Evolutionary conservation across 1,139 yeast species (phyloP).

Genomic region (Taphrina sp.): DNA sequence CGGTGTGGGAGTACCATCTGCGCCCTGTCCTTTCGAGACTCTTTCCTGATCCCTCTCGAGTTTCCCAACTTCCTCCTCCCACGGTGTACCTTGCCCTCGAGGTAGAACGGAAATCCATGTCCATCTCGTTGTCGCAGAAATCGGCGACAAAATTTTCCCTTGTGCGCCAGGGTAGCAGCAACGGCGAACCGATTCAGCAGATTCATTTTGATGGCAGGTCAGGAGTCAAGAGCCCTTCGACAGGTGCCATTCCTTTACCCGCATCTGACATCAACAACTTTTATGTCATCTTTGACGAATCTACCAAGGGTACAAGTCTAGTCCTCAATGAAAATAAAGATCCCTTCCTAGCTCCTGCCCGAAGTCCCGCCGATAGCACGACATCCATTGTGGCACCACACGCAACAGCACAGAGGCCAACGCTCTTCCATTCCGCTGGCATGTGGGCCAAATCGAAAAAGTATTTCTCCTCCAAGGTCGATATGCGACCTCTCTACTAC

Average conservation of each 20-base stretch:
- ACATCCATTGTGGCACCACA: background rate
- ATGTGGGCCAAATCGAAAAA: slow-evolving; percentile 11
- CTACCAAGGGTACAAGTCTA: slow-evolving; percentile 5
- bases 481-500: slow-evolving; percentile 22
- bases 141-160: background rate
- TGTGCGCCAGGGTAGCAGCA: slow-evolving; percentile 7
- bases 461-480: slow-evolving; percentile 13
- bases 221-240: too few relatives aligned
- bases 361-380: slow-evolving; percentile 12
- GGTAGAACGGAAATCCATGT: slow-evolving; percentile 7
- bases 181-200: slow-evolving; percentile 6
- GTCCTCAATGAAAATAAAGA: slow-evolving; percentile 1
- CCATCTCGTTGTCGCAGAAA: slow-evolving; percentile 7
- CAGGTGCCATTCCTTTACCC: background rate
- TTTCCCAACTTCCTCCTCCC: too few relatives aligned
- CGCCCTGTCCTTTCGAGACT: too few relatives aligned
- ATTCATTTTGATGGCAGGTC: too few relatives aligned
- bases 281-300: slow-evolving; percentile 17
- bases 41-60: too few relatives aligned
- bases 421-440: slow-evolving; percentile 12
- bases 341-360: slow-evolving; percentile 3
- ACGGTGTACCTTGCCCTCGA: too few relatives aligned
- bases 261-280: slow-evolving; percentile 8
- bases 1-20: too few relatives aligned
- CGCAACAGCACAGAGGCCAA: slow-evolving; percentile 1